Evolutionary conservation across 768 basidiomycete genomes (phyloP), one percentile per base, ranked within the genome.

Genomic region (Mycena haematopus): DNA sequence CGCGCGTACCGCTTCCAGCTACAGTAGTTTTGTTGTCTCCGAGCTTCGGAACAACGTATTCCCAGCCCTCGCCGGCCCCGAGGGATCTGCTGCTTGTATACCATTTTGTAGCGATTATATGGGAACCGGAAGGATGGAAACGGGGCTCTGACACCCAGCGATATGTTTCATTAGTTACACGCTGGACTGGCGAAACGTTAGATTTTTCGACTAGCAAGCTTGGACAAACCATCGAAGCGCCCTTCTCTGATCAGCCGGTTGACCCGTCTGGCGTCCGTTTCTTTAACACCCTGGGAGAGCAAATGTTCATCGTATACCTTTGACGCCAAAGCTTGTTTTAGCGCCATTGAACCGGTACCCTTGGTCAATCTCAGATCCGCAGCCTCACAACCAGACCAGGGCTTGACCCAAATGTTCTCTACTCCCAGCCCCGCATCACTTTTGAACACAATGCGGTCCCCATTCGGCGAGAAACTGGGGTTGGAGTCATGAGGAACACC

Each of bases 61-160:
- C 81, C 90, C 90, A 91, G 44, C 84, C 87, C 77, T 91, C 90
- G 2, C 88, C 89, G 1, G 88, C 89, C 36, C 87, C 88, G 33
- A 91, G 76, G 52, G 86, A 87, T 8, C 90, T 84, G 4, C 53
- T 65, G 6, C 84, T 85, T 25, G 86, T 90, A 65, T 90, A 91
- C 89, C 90, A 90, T 71, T 91, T 91, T 13, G 89, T 91, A n/a
- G 89, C 88, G 56, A 91, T 75, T 19, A 91, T 73, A 65, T 80
- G 86, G 31, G 73, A 67, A 1, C 87, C 87, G 11, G 84, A 85
- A 4, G 89, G 86, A 68, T 92, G 88, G 78, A 89, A 91, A 47
- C 87, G 84, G 6, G 88, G 80, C 59, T 90, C 90, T 27, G 84
- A 84, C 5, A 91, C 80, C 82, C 82, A 89, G 70, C 89, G 82